These are phyloP conservation scores for Crassisporium funariophilum DNA, from an alignment of 768 basidiomycete species.

Conservation along the genomic window DNA sequence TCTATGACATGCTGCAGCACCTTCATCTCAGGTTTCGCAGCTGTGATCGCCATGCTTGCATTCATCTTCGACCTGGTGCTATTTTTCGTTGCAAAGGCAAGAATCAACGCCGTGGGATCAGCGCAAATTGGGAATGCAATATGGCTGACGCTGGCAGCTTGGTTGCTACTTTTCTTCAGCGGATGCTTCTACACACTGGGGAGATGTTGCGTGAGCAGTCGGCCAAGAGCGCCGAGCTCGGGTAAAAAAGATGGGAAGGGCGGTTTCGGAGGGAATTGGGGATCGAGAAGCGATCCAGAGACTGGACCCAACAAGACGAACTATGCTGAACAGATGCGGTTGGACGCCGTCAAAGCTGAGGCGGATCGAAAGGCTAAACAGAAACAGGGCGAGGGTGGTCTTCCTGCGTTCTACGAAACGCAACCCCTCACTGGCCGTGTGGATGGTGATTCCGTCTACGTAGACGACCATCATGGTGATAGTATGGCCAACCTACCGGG, in stretches of 20 bases:
- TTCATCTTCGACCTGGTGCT: conserved; percentile 92
- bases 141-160: conserved; percentile 89
- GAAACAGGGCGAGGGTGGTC: conserved; percentile 59
- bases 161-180: conserved; percentile 85
- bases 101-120: conserved; percentile 78
- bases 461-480: conserved; percentile 49
- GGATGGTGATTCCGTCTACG: conserved; percentile 57
- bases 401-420: conserved; percentile 76
- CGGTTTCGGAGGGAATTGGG: conserved; percentile 38
- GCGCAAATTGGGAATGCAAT: conserved; percentile 87
- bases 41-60: conserved; percentile 75
- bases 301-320: conserved; percentile 26
- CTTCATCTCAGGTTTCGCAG: conserved; percentile 80
- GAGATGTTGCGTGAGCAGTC: conserved; percentile 76
- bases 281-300: conserved; percentile 35
- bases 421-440: conserved; percentile 67
- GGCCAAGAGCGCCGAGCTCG: conserved; percentile 21
- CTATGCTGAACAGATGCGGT: conserved; percentile 67
- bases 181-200: conserved; percentile 88
- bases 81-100: conserved; percentile 86
- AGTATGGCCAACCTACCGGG: conserved; percentile 27
- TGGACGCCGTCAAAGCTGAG: conserved; percentile 87
- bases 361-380: conserved; percentile 78
- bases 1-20: conserved; percentile 84
- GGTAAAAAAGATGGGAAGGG: conserved; percentile 21